These are phyloP conservation scores for Lasiosphaeria ovina DNA, from an alignment of 495 filamentous ascomycete genomes.

Conservation along the genomic window DNA sequence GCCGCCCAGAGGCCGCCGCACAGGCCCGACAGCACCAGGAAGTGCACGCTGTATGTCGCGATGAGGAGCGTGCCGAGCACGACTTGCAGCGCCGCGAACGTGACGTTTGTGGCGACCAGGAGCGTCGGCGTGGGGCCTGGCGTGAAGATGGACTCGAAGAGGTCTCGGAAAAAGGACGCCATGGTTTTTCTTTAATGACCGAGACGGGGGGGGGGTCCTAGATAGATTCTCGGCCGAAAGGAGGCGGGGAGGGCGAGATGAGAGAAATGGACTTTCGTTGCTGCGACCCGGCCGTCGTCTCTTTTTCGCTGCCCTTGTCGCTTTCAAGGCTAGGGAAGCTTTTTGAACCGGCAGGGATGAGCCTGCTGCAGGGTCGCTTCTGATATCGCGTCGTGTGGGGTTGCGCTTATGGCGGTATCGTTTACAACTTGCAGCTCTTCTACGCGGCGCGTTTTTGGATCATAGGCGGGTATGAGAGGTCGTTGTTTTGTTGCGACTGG, in stretches of 20 bases:
- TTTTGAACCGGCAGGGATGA: background rate
- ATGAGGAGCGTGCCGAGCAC: slow-evolving; percentile 73
- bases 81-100: slow-evolving; percentile 80
- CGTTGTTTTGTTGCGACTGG: background rate
- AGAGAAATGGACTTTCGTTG: background rate
- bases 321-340: background rate
- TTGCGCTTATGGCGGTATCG: background rate
- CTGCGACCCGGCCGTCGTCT: slow-evolving; percentile 1
- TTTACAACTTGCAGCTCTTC: background rate
- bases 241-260: background rate
- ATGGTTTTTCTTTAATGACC: slow-evolving; percentile 45
- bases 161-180: slow-evolving; percentile 75
- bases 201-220: background rate
- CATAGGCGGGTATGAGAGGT: background rate
- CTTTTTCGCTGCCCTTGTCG: too few relatives aligned
- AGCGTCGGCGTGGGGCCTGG: slow-evolving; percentile 85
- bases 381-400: background rate
- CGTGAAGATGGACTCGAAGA: slow-evolving; percentile 90
- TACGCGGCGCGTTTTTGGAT: background rate
- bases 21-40: slow-evolving; percentile 72
- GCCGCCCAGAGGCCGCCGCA: slow-evolving; percentile 82
- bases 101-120: slow-evolving; percentile 83
- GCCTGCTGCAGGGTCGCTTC: background rate
- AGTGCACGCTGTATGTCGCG: slow-evolving; percentile 85
- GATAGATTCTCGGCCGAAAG: background rate